A percentile compares a stretch with the other conserved stretches of the same genome.
phyloP scores from a whole-genome alignment of 139 green algal species.

The Micromonas commoda region DNA sequence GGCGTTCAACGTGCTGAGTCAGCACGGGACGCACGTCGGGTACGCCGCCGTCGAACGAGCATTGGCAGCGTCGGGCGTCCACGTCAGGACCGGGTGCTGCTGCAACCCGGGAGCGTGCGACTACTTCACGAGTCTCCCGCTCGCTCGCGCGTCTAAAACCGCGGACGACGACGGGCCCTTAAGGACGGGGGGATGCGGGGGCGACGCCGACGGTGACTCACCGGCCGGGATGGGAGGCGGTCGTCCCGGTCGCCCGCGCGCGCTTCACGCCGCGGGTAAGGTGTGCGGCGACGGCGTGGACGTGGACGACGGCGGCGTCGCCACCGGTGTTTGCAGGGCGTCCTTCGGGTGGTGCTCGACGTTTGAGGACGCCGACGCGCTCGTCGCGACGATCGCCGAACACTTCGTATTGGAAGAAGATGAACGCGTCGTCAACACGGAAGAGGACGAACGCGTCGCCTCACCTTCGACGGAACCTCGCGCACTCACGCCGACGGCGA shows the following conservation, averaged over 20 bases:
- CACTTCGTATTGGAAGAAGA: background rate
- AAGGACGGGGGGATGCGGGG: too few species aligned
- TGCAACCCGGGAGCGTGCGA: slow-evolving; percentile 3
- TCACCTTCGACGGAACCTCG: too few species aligned
- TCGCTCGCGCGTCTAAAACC: background rate
- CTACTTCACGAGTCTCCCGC: background rate
- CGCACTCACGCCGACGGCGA: background rate
- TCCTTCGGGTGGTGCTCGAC: background rate
- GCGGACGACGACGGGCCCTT: too few species aligned
- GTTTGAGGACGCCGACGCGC: background rate
- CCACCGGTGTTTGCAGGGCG: background rate
- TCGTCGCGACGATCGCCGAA: background rate
- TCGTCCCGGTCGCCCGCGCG: too few species aligned
- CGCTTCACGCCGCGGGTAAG: too few species aligned
- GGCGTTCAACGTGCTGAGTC: background rate
- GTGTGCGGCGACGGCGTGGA: background rate
- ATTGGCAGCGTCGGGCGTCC: background rate
- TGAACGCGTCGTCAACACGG: too few species aligned
- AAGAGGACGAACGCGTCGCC: too few species aligned
- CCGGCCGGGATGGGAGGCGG: too few species aligned
- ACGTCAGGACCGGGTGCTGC: background rate
- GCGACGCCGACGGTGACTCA: too few species aligned
- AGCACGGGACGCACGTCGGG: background rate
- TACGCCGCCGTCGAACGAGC: background rate
- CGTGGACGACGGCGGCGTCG: background rate